Evolutionary conservation across 352 stramenopile genomes (phyloP), one percentile per base, ranked within the genome.

Genomic region (Sclerospora graminicola): DNA sequence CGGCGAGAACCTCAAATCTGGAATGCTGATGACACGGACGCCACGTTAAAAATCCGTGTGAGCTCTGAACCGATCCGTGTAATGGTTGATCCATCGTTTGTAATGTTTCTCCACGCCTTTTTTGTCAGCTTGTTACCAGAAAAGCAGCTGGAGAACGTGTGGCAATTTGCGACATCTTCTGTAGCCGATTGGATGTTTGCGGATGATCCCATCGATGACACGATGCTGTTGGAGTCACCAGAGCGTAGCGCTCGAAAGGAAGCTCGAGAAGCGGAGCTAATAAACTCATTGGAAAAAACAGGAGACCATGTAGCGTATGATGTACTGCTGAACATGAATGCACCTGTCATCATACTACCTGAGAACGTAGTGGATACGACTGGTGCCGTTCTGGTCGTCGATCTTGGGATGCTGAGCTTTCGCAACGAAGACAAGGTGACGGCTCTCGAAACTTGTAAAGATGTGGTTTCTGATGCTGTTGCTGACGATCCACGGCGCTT

Each of bases 141-240:
- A 5, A 67, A 83, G 20, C 66, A 90, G 41, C 52, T 86, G 8
- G 75, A 91, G 20, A 72, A 68, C 27, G 76, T 84, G 7, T 91
- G 80, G 80, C 75, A 61, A 32, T 89, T 86, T 35, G 77, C 77
- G 23, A 91, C 80, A 19, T 87, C 71, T 30, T 89, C 80, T 18
- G 74, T 91, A 7, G 68, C 76, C 5, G 70, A 87, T 14, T 91
- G 76, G 68, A 82, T 91, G 30, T 89, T 88, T 51, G 63, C 77
- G 1, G 69, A 83, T 27, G 62, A 84, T 34, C 28, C 75, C 14
- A 27, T 23, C 9, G 52, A 50, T 33, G 47, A 53, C 13, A 41
- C 23, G 14, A 56, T 57, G n/a, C 8, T 40, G 1, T 34, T 58
- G 16, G 33, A 53, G 32, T 44, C 50, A 9, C 49, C 45, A 10